A percentile compares a stretch with the other conserved stretches of the same genome.
Conservation (phyloP, 129 eudicot genomes). For the Lonicera japonica region DNA sequence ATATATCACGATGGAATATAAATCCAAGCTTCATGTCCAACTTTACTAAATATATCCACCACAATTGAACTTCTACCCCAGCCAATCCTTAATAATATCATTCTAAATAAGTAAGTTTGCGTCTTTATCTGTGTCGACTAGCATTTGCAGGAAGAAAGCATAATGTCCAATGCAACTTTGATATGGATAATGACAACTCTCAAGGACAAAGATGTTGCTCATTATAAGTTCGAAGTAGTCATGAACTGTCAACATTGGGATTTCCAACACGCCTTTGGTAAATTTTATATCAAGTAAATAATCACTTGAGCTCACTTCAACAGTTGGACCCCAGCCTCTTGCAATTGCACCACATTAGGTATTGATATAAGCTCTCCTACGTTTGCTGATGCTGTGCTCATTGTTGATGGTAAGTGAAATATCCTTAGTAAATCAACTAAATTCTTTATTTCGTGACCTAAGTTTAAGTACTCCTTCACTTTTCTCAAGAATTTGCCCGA, state of each 20-base stretch:
- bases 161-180: slow-evolving; percentile 11
- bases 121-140: slow-evolving; percentile 7
- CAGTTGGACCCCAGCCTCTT: slow-evolving; percentile 7
- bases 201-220: slow-evolving; percentile 11
- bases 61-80: slow-evolving; percentile 8
- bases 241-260: slow-evolving; percentile 3
- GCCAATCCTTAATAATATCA: slow-evolving; percentile 7
- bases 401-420: slow-evolving; percentile 10
- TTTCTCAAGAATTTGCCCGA: too few relatives aligned
- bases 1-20: not conserved
- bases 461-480: not conserved
- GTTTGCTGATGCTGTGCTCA: not conserved
- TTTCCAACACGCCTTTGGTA: slow-evolving; percentile 1
- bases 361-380: not conserved
- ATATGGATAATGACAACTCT: slow-evolving; percentile 6
- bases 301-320: not conserved
- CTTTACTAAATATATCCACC: slow-evolving; percentile 2
- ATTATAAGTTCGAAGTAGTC: slow-evolving; percentile 5
- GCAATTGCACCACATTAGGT: not conserved
- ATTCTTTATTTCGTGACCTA: not conserved
- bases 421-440: slow-evolving; percentile 9
- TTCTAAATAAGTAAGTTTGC: slow-evolving; percentile 13
- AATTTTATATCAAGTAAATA: slow-evolving; percentile 7
- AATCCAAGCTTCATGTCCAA: not conserved
- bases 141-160: slow-evolving; percentile 11